Percentiles rank a stretch among this genome's conserved stretches.
These are phyloP conservation scores for Macaranga tanarius DNA, from an alignment of 441 rosid genomes.

Conservation along the genomic window DNA sequence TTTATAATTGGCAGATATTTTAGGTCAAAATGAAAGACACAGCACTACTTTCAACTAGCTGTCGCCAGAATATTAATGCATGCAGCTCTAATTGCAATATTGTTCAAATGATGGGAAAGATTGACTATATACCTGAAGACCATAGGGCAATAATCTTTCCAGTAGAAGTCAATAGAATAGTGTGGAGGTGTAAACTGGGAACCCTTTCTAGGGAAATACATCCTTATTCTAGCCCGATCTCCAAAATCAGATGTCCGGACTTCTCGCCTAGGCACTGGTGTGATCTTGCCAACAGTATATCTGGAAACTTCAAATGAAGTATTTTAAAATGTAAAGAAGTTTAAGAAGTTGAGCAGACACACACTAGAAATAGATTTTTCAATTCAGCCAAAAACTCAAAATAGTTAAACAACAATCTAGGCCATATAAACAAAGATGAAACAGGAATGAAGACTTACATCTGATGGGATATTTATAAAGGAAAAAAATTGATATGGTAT, in stretches of 20 bases:
- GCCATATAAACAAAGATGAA: background rate
- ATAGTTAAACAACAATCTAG: background rate
- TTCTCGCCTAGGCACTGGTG: slow-evolving; percentile 87
- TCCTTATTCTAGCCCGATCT: slow-evolving; percentile 85
- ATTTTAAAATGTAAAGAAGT: slow-evolving; percentile 21
- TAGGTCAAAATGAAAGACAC: background rate
- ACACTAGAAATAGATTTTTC: background rate
- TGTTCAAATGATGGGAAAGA: slow-evolving; percentile 3
- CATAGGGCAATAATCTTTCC: slow-evolving; percentile 99
- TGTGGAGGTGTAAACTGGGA: slow-evolving; percentile 94
- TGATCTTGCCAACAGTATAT: slow-evolving; percentile 95
- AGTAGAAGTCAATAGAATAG: slow-evolving; percentile 74
- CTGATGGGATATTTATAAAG: background rate
- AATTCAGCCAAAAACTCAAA: background rate
- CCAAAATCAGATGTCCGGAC: slow-evolving; percentile 90
- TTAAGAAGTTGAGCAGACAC: background rate
- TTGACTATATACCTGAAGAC: slow-evolving; percentile 74
- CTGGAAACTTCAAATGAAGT: slow-evolving; percentile 60
- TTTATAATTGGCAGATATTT: background rate
- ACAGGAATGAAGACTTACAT: background rate
- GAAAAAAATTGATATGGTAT: background rate
- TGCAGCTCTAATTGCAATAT: background rate
- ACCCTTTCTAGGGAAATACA: slow-evolving; percentile 86
- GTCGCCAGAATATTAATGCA: slow-evolving; percentile 5
- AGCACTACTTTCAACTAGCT: background rate